Evolutionary conservation across 2,329 filamentous ascomycete species (phyloP).

Genomic region (Dactylella cylindrospora): DNA sequence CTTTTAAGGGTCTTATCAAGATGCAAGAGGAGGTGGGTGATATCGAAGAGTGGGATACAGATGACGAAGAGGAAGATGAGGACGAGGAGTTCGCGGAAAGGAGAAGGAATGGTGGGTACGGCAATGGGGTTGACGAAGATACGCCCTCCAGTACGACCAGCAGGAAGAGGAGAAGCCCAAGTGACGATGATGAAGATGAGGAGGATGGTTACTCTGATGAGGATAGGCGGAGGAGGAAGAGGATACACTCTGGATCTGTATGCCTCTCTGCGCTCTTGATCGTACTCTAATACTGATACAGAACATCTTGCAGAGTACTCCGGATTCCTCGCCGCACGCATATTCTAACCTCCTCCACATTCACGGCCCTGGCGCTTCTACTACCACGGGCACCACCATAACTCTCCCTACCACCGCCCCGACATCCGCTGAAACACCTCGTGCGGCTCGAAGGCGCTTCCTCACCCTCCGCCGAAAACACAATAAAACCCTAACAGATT

Average conservation of each 20-base stretch:
- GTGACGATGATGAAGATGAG: conserved; percentile 69
- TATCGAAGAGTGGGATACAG: conserved; percentile 63
- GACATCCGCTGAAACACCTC: conserved; percentile 70
- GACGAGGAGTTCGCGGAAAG: conserved; percentile 49
- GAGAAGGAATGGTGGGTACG: conserved; percentile 46
- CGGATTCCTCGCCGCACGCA: conserved; percentile 53
- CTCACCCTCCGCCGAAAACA: conserved; percentile 75
- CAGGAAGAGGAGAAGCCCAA: conserved; percentile 78
- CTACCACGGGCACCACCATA: conserved; percentile 56
- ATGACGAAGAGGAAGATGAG: conserved; percentile 61
- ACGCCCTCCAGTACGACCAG: conserved; percentile 42
- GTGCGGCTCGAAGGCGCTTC: conserved; percentile 62
- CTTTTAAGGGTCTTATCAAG: conserved; percentile 79
- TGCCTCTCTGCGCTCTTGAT: background rate
- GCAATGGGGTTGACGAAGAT: conserved; percentile 51
- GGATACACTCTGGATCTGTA: conserved; percentile 42
- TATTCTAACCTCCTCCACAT: conserved; percentile 53
- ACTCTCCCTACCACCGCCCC: conserved; percentile 50
- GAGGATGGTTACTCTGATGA: conserved; percentile 67
- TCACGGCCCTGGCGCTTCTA: conserved; percentile 44
- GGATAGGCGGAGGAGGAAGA: conserved; percentile 75
- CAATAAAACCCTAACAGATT: conserved; percentile 72
- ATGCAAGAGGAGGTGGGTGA: conserved; percentile 88
- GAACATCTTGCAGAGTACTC: conserved; percentile 24
- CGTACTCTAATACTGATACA: conserved; percentile 7